phyloP scores from a whole-genome alignment of 169 alveolate genomes.

The Cyclospora cayetanensis region DNA sequence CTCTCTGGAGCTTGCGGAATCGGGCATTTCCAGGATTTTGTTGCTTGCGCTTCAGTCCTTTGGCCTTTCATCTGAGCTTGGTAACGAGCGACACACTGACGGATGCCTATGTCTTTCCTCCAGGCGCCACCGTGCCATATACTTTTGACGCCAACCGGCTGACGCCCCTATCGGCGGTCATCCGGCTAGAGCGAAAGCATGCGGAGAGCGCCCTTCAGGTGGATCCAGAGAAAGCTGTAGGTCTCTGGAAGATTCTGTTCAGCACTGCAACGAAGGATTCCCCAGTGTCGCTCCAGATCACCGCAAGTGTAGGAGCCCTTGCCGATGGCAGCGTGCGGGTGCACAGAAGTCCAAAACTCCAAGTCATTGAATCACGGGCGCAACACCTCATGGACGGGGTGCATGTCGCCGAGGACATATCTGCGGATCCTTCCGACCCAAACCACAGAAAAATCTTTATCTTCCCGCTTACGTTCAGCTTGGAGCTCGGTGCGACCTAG shows the following conservation, averaged over 20 bases:
- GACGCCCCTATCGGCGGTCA: not conserved
- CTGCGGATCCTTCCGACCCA: not conserved
- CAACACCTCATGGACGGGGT: not conserved
- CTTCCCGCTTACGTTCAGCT: not conserved
- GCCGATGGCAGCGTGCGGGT: not conserved
- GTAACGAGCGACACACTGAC: not conserved
- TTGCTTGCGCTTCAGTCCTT: not conserved
- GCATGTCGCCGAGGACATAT: not conserved
- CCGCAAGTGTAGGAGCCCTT: not conserved
- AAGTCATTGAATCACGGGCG: not conserved
- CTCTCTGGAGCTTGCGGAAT: too few species aligned
- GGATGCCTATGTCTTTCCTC: not conserved
- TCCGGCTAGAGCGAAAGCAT: not conserved
- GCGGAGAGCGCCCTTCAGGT: not conserved
- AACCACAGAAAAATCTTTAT: not conserved
- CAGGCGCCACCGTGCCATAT: not conserved
- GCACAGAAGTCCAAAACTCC: constrained; percentile 6
- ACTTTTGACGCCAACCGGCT: not conserved
- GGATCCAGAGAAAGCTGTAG: not conserved
- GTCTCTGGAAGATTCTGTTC: not conserved
- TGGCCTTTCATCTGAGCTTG: not conserved
- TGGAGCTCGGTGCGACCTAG: not conserved
- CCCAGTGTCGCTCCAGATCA: not conserved
- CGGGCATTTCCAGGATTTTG: too few species aligned
- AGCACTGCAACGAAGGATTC: not conserved